Evolutionary conservation across 768 basidiomycete genomes (phyloP).

Genomic region (Leccinum broughii): DNA sequence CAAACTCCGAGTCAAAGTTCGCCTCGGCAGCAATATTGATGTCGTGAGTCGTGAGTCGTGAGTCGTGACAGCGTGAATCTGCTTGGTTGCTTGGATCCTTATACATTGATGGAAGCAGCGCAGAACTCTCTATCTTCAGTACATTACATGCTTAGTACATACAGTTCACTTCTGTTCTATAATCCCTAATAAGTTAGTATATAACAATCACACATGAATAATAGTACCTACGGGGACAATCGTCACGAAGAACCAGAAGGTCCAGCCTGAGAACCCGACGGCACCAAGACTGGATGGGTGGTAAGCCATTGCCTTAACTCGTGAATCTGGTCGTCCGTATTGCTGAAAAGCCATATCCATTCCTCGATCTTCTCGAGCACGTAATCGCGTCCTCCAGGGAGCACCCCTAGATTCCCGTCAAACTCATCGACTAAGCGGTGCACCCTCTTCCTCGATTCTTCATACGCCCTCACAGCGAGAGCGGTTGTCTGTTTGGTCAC

Average conservation of each 20-base stretch:
- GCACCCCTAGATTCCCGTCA: slow-evolving; percentile 1
- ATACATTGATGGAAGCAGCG: too few relatives aligned
- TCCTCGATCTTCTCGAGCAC: slow-evolving; percentile 16
- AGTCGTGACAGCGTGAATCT: too few relatives aligned
- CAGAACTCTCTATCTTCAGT: neutral
- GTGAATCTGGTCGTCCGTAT: slow-evolving; percentile 8
- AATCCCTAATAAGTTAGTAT: too few relatives aligned
- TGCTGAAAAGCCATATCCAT: slow-evolving; percentile 15
- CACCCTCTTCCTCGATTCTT: slow-evolving; percentile 1
- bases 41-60: too few relatives aligned
- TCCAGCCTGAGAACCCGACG: neutral
- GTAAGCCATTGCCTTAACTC: neutral
- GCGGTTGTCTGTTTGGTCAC: neutral
- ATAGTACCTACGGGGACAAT: neutral
- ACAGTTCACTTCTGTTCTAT: too few relatives aligned
- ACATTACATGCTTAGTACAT: neutral
- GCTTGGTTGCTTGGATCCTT: too few relatives aligned
- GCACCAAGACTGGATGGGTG: neutral
- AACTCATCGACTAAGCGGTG: slow-evolving; percentile 1
- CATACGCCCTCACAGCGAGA: slow-evolving; percentile 4
- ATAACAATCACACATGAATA: neutral
- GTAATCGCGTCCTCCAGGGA: slow-evolving; percentile 5
- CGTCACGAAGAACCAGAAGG: neutral
- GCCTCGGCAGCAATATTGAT: too few relatives aligned
- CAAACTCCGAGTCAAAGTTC: too few relatives aligned